A percentile compares a stretch with the other conserved stretches of the same genome.
Evolutionary conservation across 352 stramenopile genomes (phyloP).

Genomic region (Pythium guiyangense): DNA sequence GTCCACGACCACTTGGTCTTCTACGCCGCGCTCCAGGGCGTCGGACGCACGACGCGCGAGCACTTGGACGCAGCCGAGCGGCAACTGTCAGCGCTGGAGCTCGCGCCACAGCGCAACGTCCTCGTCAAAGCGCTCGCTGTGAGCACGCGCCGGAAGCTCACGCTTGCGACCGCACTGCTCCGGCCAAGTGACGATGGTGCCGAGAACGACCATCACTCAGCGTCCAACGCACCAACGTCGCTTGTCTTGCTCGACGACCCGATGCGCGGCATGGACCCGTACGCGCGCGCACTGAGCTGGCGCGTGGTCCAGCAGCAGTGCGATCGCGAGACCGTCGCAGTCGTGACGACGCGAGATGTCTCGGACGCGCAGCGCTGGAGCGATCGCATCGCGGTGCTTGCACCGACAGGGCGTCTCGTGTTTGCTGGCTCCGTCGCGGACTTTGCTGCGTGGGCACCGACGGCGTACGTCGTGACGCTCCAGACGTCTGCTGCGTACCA

Average conservation of each 20-base stretch:
- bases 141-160: slow-evolving; percentile 84
- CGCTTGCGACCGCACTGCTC: slow-evolving; percentile 79
- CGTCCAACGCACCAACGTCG: slow-evolving; percentile 24
- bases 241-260: slow-evolving; percentile 84
- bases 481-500: slow-evolving; percentile 25
- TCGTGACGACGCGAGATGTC: slow-evolving; percentile 92
- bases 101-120: slow-evolving; percentile 29
- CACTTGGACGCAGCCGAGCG: not conserved
- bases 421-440: slow-evolving; percentile 36
- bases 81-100: slow-evolving; percentile 27
- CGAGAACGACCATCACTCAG: slow-evolving; percentile 3
- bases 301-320: slow-evolving; percentile 37
- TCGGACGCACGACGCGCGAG: too few species aligned
- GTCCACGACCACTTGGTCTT: too few species aligned
- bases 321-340: slow-evolving; percentile 38
- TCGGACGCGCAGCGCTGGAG: slow-evolving; percentile 79
- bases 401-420: slow-evolving; percentile 31
- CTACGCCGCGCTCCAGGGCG: too few species aligned
- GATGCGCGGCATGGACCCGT: slow-evolving; percentile 92
- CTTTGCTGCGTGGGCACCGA: slow-evolving; percentile 34
- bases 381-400: slow-evolving; percentile 64
- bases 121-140: slow-evolving; percentile 37
- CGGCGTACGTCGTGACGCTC: slow-evolving; percentile 43
- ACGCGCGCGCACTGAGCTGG: slow-evolving; percentile 89
- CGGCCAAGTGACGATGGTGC: not conserved